Conservation (phyloP, 345 rosid species). For the Brassica napus region Da-Ae NC_063445.1:41664001-41664500, state of each 20-base stretch:
- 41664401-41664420: slow-evolving; percentile 14
- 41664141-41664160: slow-evolving; percentile 46
- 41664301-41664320: slow-evolving; percentile 45
- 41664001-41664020: slow-evolving; percentile 49
- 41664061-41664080: slow-evolving; percentile 92
- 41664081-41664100: slow-evolving; percentile 72
- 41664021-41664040: slow-evolving; percentile 99
- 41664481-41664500: slow-evolving; percentile 2
- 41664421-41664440: slow-evolving; percentile 34
- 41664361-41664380: slow-evolving; percentile 37
- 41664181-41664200: slow-evolving; percentile 59
- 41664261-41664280: slow-evolving; percentile 93
- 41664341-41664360: background rate
- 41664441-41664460: slow-evolving; percentile 27
- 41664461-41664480: background rate
- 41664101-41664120: slow-evolving; percentile 64
- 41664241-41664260: slow-evolving; percentile 89
- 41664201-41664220: slow-evolving; percentile 80
- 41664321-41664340: slow-evolving; percentile 20
- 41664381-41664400: slow-evolving; percentile 39
- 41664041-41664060: slow-evolving; percentile 94
- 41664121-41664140: slow-evolving; percentile 35
- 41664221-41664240: slow-evolving; percentile 92
- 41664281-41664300: slow-evolving; percentile 56
- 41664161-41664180: slow-evolving; percentile 42